Conservation (phyloP, 305 asterid species). For the Fraxinus platypoda region DNA sequence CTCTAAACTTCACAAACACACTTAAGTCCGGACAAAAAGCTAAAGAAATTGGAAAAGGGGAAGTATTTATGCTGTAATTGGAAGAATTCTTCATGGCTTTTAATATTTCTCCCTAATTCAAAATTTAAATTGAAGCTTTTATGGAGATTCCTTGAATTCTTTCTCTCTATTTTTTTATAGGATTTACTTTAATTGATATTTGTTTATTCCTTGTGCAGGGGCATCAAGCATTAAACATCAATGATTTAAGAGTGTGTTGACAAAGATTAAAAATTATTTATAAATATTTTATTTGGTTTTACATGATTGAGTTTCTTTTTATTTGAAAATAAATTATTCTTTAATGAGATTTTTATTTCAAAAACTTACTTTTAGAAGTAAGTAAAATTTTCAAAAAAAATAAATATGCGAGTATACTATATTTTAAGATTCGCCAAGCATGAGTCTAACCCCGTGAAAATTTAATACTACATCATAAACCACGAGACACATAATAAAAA, state of each 20-base stretch:
- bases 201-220: neutral
- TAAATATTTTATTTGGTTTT: neutral
- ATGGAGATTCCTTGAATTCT: neutral
- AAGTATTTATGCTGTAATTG: neutral
- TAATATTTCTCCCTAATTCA: neutral
- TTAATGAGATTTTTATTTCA: neutral
- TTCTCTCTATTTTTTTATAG: neutral
- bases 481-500: neutral
- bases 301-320: neutral
- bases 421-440: neutral
- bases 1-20: slow-evolving; percentile 33
- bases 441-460: neutral
- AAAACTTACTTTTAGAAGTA: no score
- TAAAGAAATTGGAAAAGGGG: slow-evolving; percentile 12
- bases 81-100: slow-evolving; percentile 5
- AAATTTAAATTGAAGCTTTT: neutral
- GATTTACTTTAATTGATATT: neutral
- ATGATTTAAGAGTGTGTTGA: neutral
- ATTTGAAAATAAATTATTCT: neutral
- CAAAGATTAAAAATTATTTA: neutral
- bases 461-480: neutral
- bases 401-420: neutral
- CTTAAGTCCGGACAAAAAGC: slow-evolving; percentile 32
- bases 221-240: neutral
- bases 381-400: no score